Percentiles rank a stretch among this genome's conserved stretches.
Evolutionary conservation across 2,329 filamentous ascomycete species (phyloP).

Genomic region (Conoideocrella luteorostrata): DNA sequence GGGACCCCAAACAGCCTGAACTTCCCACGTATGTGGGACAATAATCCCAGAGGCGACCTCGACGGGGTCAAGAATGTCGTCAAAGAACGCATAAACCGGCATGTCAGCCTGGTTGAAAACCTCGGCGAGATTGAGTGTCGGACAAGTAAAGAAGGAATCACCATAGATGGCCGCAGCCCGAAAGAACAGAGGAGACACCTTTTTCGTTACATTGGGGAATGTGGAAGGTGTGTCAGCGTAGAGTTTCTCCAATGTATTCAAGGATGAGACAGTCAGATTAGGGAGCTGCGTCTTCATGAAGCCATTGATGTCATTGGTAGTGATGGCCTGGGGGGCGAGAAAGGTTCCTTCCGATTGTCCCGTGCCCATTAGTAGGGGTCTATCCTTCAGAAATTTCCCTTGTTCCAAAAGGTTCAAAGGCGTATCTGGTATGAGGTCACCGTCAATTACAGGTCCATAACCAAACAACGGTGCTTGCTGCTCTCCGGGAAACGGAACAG

Average conservation of each 20-base stretch:
- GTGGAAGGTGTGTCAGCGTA: constrained; percentile 16
- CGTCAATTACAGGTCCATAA: constrained; percentile 45
- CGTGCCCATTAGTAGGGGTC: constrained; percentile 36
- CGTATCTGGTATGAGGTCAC: constrained; percentile 36
- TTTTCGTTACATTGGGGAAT: constrained; percentile 16
- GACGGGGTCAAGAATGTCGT: constrained; percentile 30
- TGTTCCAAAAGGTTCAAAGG: constrained; percentile 37
- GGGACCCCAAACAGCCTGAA: not conserved
- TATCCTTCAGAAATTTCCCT: constrained; percentile 41
- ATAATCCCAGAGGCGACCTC: not conserved
- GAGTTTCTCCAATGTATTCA: constrained; percentile 14
- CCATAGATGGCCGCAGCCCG: constrained; percentile 17
- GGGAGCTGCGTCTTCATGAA: constrained; percentile 15
- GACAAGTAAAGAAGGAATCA: constrained; percentile 15
- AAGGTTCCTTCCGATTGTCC: constrained; percentile 22
- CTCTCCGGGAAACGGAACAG: constrained; percentile 8
- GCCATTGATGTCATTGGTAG: constrained; percentile 16
- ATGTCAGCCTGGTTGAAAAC: constrained; percentile 23
- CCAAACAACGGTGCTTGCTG: constrained; percentile 32
- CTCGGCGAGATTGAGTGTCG: constrained; percentile 13
- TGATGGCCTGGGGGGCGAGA: constrained; percentile 17
- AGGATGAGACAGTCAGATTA: constrained; percentile 13
- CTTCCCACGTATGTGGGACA: not conserved
- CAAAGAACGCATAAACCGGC: constrained; percentile 59
- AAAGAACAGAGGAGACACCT: too few relatives aligned